A percentile compares a stretch with the other conserved stretches of the same genome.
Evolutionary conservation across 208 protist species (phyloP).

Genomic region (Crithidia expoeki): DNA sequence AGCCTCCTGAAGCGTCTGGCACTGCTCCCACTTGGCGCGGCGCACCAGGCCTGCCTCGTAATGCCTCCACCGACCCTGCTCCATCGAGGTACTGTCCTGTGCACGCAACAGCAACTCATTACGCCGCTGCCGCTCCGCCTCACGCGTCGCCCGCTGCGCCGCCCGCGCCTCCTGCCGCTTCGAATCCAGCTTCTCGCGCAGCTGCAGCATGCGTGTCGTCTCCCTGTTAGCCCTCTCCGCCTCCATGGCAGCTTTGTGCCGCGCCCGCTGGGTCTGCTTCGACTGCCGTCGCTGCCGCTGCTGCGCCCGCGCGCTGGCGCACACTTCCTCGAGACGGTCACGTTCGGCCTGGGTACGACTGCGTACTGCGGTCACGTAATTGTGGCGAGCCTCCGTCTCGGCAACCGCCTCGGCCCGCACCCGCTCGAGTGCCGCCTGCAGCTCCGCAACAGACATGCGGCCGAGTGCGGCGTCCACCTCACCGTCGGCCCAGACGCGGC

Average conservation of each 20-base stretch:
- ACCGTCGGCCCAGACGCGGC: slow-evolving; percentile 19
- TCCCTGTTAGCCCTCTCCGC: slow-evolving; percentile 37
- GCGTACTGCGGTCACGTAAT: slow-evolving; percentile 24
- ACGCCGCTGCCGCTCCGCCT: slow-evolving; percentile 51
- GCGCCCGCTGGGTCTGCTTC: slow-evolving; percentile 23
- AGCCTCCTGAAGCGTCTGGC: slow-evolving; percentile 17
- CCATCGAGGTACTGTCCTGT: slow-evolving; percentile 60
- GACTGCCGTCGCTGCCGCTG: slow-evolving; percentile 35
- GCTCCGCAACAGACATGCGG: slow-evolving; percentile 34
- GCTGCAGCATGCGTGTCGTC: slow-evolving; percentile 48
- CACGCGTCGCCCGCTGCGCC: slow-evolving; percentile 30
- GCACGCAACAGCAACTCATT: slow-evolving; percentile 71
- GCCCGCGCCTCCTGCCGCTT: slow-evolving; percentile 40
- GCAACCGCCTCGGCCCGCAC: slow-evolving; percentile 23
- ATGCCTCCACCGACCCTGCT: slow-evolving; percentile 74
- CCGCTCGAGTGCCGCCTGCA: slow-evolving; percentile 29
- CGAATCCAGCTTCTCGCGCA: slow-evolving; percentile 55
- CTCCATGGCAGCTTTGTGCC: slow-evolving; percentile 36
- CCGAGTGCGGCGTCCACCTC: slow-evolving; percentile 28
- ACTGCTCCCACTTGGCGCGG: slow-evolving; percentile 24
- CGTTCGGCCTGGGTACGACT: slow-evolving; percentile 31
- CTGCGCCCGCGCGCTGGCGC: slow-evolving; percentile 41
- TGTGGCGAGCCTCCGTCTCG: slow-evolving; percentile 35
- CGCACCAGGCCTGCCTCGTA: slow-evolving; percentile 62
- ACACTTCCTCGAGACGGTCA: slow-evolving; percentile 34